phyloP scores from a whole-genome alignment of 2,329 filamentous ascomycete genomes.

The Penicillium sp. region DNA sequence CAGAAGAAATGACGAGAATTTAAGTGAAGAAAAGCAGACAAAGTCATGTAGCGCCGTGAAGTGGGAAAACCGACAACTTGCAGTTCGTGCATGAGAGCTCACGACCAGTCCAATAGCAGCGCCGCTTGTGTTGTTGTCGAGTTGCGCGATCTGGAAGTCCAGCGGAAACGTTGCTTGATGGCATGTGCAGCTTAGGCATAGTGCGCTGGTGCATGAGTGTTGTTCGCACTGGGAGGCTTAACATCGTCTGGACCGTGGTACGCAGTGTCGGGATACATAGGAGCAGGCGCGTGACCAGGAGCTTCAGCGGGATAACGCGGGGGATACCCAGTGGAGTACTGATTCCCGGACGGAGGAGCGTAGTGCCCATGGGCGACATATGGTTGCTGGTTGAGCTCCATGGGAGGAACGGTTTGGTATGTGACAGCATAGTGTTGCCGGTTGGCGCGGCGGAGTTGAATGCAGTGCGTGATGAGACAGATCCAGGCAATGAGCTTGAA shows the following conservation, averaged over 20 bases:
- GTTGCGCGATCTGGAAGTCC: not conserved
- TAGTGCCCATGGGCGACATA: not conserved
- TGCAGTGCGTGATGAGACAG: not conserved
- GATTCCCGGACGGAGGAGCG: not conserved
- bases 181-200: not conserved
- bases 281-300: not conserved
- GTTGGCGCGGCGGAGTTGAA: not conserved
- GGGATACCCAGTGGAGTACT: not conserved
- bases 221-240: not conserved
- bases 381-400: not conserved
- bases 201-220: not conserved
- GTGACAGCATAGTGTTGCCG: not conserved
- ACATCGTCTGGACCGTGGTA: not conserved
- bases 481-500: slow-evolving; percentile 1
- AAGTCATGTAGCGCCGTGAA: not conserved
- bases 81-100: not conserved
- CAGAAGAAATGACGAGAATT: not conserved
- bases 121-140: not conserved
- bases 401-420: not conserved
- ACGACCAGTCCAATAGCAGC: not conserved
- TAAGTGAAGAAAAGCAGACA: not conserved
- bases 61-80: not conserved
- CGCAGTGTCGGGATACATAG: not conserved
- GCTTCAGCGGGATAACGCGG: not conserved
- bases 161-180: not conserved